These are phyloP conservation scores for Aspergillus nomiae DNA, from an alignment of 2,329 filamentous ascomycete genomes.

Conservation along the genomic window DNA sequence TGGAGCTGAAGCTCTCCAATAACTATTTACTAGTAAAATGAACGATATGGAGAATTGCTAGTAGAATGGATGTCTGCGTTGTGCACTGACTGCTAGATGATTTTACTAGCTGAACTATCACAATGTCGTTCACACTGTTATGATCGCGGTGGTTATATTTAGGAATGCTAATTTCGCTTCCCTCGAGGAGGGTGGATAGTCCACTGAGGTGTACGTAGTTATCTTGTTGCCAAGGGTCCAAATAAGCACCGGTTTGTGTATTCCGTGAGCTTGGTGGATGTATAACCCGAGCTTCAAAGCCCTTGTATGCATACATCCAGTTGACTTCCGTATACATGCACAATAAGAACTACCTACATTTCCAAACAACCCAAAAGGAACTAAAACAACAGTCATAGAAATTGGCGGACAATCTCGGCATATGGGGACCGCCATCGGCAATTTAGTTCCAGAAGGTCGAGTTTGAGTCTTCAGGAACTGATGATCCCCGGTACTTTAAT, in stretches of 20 bases:
- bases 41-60: neutral
- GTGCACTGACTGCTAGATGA: neutral
- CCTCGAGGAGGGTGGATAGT: neutral
- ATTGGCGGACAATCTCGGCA: conserved; percentile 2
- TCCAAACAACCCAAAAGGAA: neutral
- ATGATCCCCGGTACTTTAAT: conserved; percentile 12
- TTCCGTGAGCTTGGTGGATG: neutral
- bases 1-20: neutral
- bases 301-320: no score
- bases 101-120: neutral
- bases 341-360: neutral
- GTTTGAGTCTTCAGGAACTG: conserved; percentile 13
- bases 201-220: neutral
- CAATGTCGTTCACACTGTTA: neutral
- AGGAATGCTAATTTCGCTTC: conserved; percentile 16
- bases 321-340: no score
- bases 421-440: neutral
- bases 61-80: neutral
- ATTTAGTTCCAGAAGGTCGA: neutral
- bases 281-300: neutral
- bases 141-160: conserved; percentile 6
- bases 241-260: neutral
- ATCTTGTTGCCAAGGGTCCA: neutral
- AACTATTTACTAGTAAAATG: neutral
- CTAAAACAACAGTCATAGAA: neutral